Evolutionary conservation across 2,329 filamentous ascomycete species (phyloP), one percentile per base, ranked within the genome.

Genomic region (Hypoxylon rubiginosum): DNA sequence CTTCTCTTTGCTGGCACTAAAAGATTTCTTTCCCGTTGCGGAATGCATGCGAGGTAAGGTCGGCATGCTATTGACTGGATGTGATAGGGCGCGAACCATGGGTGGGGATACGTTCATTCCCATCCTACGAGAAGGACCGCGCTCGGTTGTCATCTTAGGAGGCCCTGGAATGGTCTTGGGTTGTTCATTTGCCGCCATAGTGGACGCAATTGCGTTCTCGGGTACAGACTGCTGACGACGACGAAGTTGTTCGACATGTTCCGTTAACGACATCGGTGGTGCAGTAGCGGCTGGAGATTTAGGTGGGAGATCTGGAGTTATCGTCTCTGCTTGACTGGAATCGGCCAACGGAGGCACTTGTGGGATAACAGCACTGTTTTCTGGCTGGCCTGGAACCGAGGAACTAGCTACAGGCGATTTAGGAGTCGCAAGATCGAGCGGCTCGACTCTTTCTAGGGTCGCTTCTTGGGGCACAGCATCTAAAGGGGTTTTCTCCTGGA

Each of bases 51-150:
- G 82, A 50, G 85, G 78, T 43, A 86, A 66, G 11, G 80, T 78
- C 17, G 83, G 81, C 19, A 76, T 49, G 50, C 57, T 69, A 53
- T 71, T 71, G 3, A 77, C 76, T 8, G 86, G 85, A 58, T 87
- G 85, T 1, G 86, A 85, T n/a, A 82, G 78, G 1, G 86, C 81
- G 51, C 86, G 83, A 50, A 84, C 75, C 72, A 88, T 82, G 3
- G 86, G 86, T 34, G 86, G 85, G 10, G 86, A 85, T 17, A 81
- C 77, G 45, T 75, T 80, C 57, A 80, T 73, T 34, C 83, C 83
- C 28, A 80, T 76, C 69, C 82, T 85, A 68, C 86, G 82, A 30
- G 81, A 77, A 32, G 80, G 65, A 6, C 73, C 74, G n/a, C 79
- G 79, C 10, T 84, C 82, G 2, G 72, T 59, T 13, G 66, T 67